These are phyloP conservation scores for Aaosphaeria arxii DNA, from an alignment of 2,329 filamentous ascomycete genomes.

Conservation along the genomic window DNA sequence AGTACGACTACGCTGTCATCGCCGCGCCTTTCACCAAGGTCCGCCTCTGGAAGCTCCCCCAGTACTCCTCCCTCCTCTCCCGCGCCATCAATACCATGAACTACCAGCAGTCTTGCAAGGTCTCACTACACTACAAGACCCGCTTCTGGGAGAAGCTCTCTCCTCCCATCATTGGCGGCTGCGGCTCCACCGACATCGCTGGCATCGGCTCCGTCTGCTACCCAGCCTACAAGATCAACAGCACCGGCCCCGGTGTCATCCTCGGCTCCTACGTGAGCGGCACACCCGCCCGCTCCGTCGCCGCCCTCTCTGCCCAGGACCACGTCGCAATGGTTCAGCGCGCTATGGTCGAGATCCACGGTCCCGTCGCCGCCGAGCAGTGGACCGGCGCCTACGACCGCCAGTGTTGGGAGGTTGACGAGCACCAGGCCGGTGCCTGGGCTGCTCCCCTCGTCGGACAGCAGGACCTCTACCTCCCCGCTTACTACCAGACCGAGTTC, in stretches of 20 bases:
- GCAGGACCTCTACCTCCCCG: constrained; percentile 67
- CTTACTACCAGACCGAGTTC: constrained; percentile 69
- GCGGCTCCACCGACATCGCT: constrained; percentile 59
- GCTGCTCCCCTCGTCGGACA: constrained; percentile 59
- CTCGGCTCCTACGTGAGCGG: constrained; percentile 58
- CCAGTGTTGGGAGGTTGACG: constrained; percentile 64
- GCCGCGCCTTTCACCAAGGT: constrained; percentile 64
- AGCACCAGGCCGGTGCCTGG: constrained; percentile 62
- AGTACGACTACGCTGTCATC: constrained; percentile 67
- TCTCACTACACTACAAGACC: constrained; percentile 66
- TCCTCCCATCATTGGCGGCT: constrained; percentile 62
- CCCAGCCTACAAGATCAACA: constrained; percentile 65
- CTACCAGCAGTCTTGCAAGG: constrained; percentile 52
- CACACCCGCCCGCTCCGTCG: constrained; percentile 45
- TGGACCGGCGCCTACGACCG: constrained; percentile 65
- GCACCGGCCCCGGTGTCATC: constrained; percentile 59
- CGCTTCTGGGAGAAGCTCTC: constrained; percentile 58
- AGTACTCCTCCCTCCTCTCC: constrained; percentile 49
- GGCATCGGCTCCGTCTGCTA: constrained; percentile 64
- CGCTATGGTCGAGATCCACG: constrained; percentile 67
- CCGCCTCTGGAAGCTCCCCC: constrained; percentile 59
- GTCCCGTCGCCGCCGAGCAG: constrained; percentile 56
- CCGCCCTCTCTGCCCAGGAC: constrained; percentile 53
- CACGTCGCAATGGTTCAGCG: constrained; percentile 63
- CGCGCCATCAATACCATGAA: constrained; percentile 50